Evolutionary conservation across 345 rosid genomes (phyloP).

Genomic region (Toxicodendron radicans): DNA sequence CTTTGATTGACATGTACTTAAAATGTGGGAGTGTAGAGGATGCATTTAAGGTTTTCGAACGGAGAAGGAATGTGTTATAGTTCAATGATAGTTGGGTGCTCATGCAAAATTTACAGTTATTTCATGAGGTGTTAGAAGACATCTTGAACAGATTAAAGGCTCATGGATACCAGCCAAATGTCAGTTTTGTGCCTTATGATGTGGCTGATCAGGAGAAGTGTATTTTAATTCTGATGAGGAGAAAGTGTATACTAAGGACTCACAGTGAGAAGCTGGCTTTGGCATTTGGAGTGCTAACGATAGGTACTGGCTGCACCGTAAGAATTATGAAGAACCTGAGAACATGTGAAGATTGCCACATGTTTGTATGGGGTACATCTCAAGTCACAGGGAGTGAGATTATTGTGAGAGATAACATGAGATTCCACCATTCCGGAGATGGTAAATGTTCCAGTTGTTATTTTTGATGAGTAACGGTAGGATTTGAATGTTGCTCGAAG

Average conservation of each 20-base stretch:
- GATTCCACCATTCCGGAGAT: constrained; percentile 71
- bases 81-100: constrained; percentile 79
- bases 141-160: constrained; percentile 43
- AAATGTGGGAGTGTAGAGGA: constrained; percentile 68
- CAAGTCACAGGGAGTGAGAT: constrained; percentile 51
- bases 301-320: constrained; percentile 35
- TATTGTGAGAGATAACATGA: constrained; percentile 65
- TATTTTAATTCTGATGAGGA: too few species aligned
- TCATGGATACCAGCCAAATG: constrained; percentile 54
- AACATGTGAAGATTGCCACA: constrained; percentile 80
- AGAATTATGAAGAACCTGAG: constrained; percentile 78
- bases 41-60: constrained; percentile 56
- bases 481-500: background rate
- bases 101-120: constrained; percentile 56
- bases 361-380: constrained; percentile 58
- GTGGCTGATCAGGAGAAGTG: constrained; percentile 51
- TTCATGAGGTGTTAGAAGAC: constrained; percentile 61
- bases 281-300: constrained; percentile 58
- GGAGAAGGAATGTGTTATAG: constrained; percentile 68
- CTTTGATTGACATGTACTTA: too few species aligned
- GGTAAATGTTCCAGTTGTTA: constrained; percentile 75
- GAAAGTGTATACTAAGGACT: constrained; percentile 39
- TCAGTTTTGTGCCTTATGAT: constrained; percentile 52
- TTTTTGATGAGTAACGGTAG: constrained; percentile 56
- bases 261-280: constrained; percentile 82